A percentile compares a stretch with the other conserved stretches of the same genome.
These are phyloP conservation scores for bread wheat (Triticum aestivum) DNA, from an alignment of 176 grass and related monocot genomes.

Conservation along the genomic window IWGSC_CS_RefSeq_v2.1 NC_057796.1:370068317-370068816, in stretches of 20 bases:
- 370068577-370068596: not conserved
- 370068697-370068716: not conserved
- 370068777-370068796: too few relatives aligned
- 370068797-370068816: not conserved
- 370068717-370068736: slow-evolving; percentile 9
- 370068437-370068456: not conserved
- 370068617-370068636: not conserved
- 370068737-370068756: slow-evolving; percentile 10
- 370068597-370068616: not conserved
- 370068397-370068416: not conserved
- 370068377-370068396: not conserved
- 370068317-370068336: not conserved
- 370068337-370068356: not conserved
- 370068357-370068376: not conserved
- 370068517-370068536: not conserved
- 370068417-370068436: not conserved
- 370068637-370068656: not conserved
- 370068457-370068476: not conserved
- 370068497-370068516: not conserved
- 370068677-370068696: too few relatives aligned
- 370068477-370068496: not conserved
- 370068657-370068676: not conserved
- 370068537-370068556: not conserved
- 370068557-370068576: not conserved
- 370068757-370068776: not conserved